Conservation (phyloP, 2,329 filamentous ascomycete species). For the Microdochium trichocladiopsis region DNA sequence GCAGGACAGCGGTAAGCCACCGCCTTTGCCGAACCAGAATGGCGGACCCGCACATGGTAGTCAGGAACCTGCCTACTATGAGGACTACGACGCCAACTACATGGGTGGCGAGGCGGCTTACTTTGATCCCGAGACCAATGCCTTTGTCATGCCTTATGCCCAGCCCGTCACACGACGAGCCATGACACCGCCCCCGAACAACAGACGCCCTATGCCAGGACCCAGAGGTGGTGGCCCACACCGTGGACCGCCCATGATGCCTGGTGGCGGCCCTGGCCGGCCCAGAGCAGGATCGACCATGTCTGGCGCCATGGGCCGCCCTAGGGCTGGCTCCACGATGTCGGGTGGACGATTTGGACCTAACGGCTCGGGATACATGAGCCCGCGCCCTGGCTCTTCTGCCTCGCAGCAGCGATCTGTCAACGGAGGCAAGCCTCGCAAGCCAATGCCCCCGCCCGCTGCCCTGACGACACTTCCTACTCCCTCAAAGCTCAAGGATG, state of each 20-base stretch:
- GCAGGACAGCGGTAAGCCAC: constrained; percentile 12
- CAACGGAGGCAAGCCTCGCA: constrained; percentile 24
- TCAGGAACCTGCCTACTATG: constrained; percentile 47
- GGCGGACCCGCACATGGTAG: constrained; percentile 1
- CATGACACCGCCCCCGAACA: constrained; percentile 82
- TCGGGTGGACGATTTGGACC: constrained; percentile 25
- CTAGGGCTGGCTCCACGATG: constrained; percentile 43
- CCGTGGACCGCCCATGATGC: constrained; percentile 24
- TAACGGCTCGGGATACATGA: constrained; percentile 6
- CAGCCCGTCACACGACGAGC: constrained; percentile 81
- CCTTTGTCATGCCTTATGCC: constrained; percentile 76
- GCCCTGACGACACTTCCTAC: constrained; percentile 74
- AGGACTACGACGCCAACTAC: constrained; percentile 68
- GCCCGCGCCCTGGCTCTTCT: constrained; percentile 24
- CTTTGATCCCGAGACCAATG: constrained; percentile 60
- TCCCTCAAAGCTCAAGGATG: constrained; percentile 76
- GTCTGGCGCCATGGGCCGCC: constrained; percentile 21
- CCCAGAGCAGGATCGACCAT: constrained; percentile 41
- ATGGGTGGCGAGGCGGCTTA: constrained; percentile 55
- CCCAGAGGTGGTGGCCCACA: constrained; percentile 18
- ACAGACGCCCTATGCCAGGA: constrained; percentile 24
- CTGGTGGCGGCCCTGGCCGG: constrained; percentile 43
- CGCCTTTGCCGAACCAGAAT: constrained; percentile 13
- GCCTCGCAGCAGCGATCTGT: constrained; percentile 37
- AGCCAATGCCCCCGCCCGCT: constrained; percentile 61